Evolutionary conservation across 371 early-diverging fungal species (phyloP), one percentile per base, ranked within the genome.

Genomic region (Ordospora pajunii): DNA sequence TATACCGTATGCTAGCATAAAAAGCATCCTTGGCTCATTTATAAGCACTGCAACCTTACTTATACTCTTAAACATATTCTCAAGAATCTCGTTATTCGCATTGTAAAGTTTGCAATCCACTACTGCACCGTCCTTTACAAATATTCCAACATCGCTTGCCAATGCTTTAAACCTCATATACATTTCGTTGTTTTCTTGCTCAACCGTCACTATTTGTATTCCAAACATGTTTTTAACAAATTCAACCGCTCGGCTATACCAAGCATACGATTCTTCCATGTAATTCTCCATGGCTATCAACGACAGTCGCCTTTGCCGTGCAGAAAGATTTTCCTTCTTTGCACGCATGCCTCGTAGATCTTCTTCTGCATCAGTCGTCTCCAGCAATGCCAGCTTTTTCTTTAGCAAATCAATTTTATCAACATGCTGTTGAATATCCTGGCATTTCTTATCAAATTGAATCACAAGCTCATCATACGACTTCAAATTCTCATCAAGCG

Each of bases 221-320:
- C 76, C 76, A 70, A 81, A 81, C 6, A 81, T 50, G 23, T 70
- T 78, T 37, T 75, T 52, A 12, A 75, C 19, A n/a, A 81, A 27
- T 5, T 70, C 67, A n/a, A 45, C 11, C 19, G 58, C 32, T 27
- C 51, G 49, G 14, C 54, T 65, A 21, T 82, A 67, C 80, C 80
- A 82, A 46, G 32, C 48, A 40, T 74, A 78, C 3, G 78, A 51
- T 67, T 82, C 80, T 23, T 82, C 80, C 12, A 82, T 63, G 44
- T 78, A 52, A 32, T 72, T 78, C 21, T 79, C 79, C 40, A 65
- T 71, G 12, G 69, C 65, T 40, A 74, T 71, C 22, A 67, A 44
- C 4, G 79, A 82, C 17, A 75, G 51, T 68, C 82, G 54, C 54
- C 58, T 77, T 40, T 73, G 27, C 43, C 58, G 70, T 42, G 48